These are phyloP conservation scores for Penicillium sp. DNA, from an alignment of 2,329 filamentous ascomycete species.

Conservation along the genomic window DNA sequence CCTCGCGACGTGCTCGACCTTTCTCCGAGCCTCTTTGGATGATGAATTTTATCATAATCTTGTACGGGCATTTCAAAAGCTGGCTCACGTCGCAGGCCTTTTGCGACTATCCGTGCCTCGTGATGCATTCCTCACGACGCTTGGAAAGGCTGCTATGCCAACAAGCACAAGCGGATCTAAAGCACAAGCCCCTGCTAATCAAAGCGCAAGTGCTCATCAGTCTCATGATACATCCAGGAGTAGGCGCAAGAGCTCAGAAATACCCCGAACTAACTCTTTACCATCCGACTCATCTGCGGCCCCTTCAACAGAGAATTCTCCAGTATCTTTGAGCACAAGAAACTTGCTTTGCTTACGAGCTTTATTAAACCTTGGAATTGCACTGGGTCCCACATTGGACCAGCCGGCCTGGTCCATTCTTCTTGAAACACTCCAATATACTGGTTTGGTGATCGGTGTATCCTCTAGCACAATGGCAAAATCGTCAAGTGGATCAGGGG, in stretches of 20 bases:
- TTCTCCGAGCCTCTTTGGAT: slow-evolving; percentile 88
- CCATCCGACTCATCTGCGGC: slow-evolving; percentile 31
- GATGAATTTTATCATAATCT: slow-evolving; percentile 91
- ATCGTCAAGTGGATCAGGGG: slow-evolving; percentile 31
- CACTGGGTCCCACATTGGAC: slow-evolving; percentile 83
- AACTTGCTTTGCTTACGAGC: slow-evolving; percentile 90
- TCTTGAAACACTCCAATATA: slow-evolving; percentile 88
- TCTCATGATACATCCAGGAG: slow-evolving; percentile 33
- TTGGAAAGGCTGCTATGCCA: slow-evolving; percentile 91
- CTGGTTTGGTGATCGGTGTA: slow-evolving; percentile 76
- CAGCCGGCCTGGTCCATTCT: slow-evolving; percentile 83
- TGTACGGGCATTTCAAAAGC: slow-evolving; percentile 90
- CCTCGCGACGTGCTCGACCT: slow-evolving; percentile 92
- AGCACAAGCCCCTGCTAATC: slow-evolving; percentile 17
- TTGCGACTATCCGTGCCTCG: slow-evolving; percentile 81
- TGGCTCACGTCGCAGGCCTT: slow-evolving; percentile 91
- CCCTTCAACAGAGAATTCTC: slow-evolving; percentile 44
- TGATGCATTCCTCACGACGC: slow-evolving; percentile 91
- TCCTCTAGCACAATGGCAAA: slow-evolving; percentile 37
- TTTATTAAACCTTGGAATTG: slow-evolving; percentile 92
- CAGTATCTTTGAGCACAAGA: slow-evolving; percentile 73
- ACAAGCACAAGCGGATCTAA: slow-evolving; percentile 60
- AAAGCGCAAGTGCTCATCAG: slow-evolving; percentile 24
- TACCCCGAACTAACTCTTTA: slow-evolving; percentile 28
- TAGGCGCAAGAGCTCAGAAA: slow-evolving; percentile 32